A percentile compares a stretch with the other conserved stretches of the same genome.
Evolutionary conservation across 768 basidiomycete genomes (phyloP).

Genomic region (Pisolithus sp.): DNA sequence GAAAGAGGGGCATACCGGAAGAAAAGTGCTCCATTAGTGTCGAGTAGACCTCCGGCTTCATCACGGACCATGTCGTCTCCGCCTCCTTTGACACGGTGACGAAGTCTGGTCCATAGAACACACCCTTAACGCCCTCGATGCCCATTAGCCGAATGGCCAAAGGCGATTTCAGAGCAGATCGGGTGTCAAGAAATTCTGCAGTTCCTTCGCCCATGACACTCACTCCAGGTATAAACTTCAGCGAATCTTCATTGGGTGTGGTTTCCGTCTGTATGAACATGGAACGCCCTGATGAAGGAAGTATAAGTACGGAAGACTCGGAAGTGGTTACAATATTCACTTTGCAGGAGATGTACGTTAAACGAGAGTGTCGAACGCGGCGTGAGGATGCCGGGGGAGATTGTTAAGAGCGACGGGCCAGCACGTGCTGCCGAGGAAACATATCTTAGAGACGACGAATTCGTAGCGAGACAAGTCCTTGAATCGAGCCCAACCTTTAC

Average conservation of each 20-base stretch:
- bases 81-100: conserved; percentile 91
- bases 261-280: conserved; percentile 99
- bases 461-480: background rate
- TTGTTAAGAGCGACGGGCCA: conserved; percentile 28
- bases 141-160: conserved; percentile 95
- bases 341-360: conserved; percentile 20
- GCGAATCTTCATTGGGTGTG: conserved; percentile 94
- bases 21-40: conserved; percentile 97
- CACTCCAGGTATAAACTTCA: conserved; percentile 95
- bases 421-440: conserved; percentile 17
- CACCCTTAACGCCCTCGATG: conserved; percentile 79
- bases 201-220: conserved; percentile 84
- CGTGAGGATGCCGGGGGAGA: conserved; percentile 24
- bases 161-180: conserved; percentile 81
- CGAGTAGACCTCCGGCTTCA: conserved; percentile 97
- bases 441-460: conserved; percentile 13
- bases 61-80: conserved; percentile 77
- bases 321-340: conserved; percentile 21
- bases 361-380: conserved; percentile 2
- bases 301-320: background rate
- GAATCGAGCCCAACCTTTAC: conserved; percentile 3
- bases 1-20: conserved; percentile 81
- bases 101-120: conserved; percentile 98
- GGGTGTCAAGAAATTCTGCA: conserved; percentile 91
- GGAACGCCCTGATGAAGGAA: conserved; percentile 49